phyloP scores from a whole-genome alignment of 345 rosid genomes.

The Erysimum cheiranthoides region DNA sequence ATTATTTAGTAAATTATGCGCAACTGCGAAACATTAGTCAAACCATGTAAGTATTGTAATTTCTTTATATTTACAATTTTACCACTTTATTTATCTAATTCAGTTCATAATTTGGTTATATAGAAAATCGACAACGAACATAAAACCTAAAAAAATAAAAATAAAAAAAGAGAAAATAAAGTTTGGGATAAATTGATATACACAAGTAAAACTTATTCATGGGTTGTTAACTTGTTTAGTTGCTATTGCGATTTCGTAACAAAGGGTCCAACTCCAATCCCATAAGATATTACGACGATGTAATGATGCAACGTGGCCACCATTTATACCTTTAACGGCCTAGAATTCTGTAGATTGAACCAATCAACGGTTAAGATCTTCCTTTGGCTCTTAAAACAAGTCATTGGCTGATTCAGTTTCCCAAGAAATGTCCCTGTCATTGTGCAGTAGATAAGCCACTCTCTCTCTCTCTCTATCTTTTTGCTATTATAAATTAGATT shows the following conservation, averaged over 20 bases:
- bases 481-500: constrained; percentile 16
- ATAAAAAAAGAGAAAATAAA: neutral
- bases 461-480: constrained; percentile 22
- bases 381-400: neutral
- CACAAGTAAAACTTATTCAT: neutral
- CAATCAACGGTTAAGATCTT: constrained; percentile 47
- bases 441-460: constrained; percentile 42
- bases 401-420: constrained; percentile 39
- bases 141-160: too few relatives aligned
- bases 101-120: neutral
- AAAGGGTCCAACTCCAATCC: constrained; percentile 34
- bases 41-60: neutral
- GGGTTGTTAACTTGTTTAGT: neutral
- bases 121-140: neutral
- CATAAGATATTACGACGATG: constrained; percentile 1
- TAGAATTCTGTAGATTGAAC: neutral
- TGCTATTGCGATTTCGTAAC: constrained; percentile 24
- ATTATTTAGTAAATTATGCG: neutral
- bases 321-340: constrained; percentile 34
- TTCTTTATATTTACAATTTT: neutral
- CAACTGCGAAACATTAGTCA: neutral
- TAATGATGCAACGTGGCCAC: constrained; percentile 28
- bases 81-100: neutral
- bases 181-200: neutral
- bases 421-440: constrained; percentile 45